Conservation (phyloP, 495 filamentous ascomycete genomes). For the Bryoglossum gracile region DNA sequence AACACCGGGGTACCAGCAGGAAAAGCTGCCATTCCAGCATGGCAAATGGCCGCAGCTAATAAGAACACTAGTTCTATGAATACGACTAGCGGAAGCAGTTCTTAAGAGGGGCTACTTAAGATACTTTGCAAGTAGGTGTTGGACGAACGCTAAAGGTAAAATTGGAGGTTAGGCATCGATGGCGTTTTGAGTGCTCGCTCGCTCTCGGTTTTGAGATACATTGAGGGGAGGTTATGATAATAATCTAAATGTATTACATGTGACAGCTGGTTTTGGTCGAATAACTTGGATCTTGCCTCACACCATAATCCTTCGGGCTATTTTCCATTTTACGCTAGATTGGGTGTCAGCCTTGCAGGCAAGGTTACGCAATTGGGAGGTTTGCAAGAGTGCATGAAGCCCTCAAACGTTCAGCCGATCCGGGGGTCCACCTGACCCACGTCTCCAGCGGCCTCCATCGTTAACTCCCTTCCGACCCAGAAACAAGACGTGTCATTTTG, state of each 20-base stretch:
- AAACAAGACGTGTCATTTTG: not conserved
- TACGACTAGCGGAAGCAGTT: conserved; percentile 8
- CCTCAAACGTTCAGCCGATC: not conserved
- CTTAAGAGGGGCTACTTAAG: too few species aligned
- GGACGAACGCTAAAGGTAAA: too few species aligned
- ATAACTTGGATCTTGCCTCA: too few species aligned
- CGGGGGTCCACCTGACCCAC: not conserved
- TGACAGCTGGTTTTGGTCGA: too few species aligned
- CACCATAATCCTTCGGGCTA: too few species aligned
- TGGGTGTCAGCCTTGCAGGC: conserved; percentile 7
- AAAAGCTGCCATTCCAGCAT: conserved; percentile 60
- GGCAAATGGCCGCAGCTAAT: conserved; percentile 66
- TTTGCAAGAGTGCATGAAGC: conserved; percentile 8
- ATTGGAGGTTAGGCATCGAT: too few species aligned
- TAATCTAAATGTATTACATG: too few species aligned
- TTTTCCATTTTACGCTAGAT: too few species aligned
- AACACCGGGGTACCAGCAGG: conserved; percentile 36
- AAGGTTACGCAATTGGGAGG: not conserved
- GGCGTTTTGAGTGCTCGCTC: too few species aligned
- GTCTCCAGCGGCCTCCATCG: not conserved
- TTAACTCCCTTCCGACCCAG: not conserved
- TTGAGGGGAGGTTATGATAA: too few species aligned
- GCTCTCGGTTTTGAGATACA: too few species aligned
- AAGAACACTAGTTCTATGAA: conserved; percentile 28
- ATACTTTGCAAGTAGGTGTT: too few species aligned